Evolutionary conservation across 176 grass and related monocot species (phyloP).

Genomic region (Oryza longistaminata): DNA sequence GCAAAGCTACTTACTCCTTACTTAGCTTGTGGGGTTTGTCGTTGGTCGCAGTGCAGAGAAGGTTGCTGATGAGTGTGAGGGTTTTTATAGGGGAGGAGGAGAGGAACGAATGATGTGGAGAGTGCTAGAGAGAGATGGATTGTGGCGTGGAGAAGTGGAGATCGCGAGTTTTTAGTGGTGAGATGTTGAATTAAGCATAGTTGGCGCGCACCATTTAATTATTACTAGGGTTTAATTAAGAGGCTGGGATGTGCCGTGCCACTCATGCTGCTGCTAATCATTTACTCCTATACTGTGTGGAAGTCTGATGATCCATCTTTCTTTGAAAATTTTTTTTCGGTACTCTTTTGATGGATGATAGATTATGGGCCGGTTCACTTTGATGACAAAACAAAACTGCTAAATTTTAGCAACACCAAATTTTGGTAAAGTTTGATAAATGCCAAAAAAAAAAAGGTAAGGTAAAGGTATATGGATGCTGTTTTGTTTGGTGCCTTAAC

Average conservation of each 20-base stretch:
- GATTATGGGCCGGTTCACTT: too few species aligned
- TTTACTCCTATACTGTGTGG: neutral
- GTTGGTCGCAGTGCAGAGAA: neutral
- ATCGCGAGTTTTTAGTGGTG: neutral
- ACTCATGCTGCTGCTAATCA: neutral
- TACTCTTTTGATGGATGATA: too few species aligned
- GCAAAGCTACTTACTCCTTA: too few species aligned
- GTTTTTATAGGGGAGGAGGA: constrained; percentile 28
- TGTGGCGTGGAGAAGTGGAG: neutral
- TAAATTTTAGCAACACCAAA: too few species aligned
- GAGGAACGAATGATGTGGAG: neutral
- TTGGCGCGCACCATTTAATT: neutral
- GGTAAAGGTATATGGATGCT: too few species aligned
- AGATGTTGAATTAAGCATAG: constrained; percentile 11
- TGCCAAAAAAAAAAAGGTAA: too few species aligned
- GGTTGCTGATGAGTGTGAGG: neutral
- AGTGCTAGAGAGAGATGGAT: neutral
- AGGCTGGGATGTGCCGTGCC: neutral
- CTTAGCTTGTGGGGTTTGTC: neutral
- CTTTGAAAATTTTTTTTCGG: too few species aligned
- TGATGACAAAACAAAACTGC: too few species aligned
- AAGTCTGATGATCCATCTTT: neutral
- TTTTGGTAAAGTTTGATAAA: too few species aligned
- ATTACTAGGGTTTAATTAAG: neutral
- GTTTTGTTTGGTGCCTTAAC: too few species aligned